Evolutionary conservation across 139 green algal genomes (phyloP), one percentile per base, ranked within the genome.

Genomic region (Asterochloris erici): DNA sequence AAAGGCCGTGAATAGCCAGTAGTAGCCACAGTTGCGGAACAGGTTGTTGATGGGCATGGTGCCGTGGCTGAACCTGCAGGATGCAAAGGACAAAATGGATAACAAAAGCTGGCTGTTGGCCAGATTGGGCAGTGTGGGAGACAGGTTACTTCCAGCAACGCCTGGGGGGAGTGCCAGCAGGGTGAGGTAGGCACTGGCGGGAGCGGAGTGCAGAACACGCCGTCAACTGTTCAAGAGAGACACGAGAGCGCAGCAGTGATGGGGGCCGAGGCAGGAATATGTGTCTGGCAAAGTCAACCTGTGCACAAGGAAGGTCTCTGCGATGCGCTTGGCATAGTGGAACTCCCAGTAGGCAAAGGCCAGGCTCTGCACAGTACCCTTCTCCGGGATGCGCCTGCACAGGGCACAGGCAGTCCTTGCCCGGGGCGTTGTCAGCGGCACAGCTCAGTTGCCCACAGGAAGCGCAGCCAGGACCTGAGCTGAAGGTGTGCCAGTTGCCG

Each of bases 1-100:
- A 80, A 94, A 97, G 12, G 81, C 84, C 1, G 83, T 83, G 80
- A 90, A 90, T 13, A 86, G 84, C 95, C 96, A 98, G 88, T 99
- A 99, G 90, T 98, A 97, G 14, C 73, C 71, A 89, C 96, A 99
- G 92, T 99, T 99, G 47, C 91, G 90, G 86, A 97, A 94, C 14
- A 99, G 91, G 89, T 99, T 99, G 82, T 87, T 87, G 29, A 99
- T 89, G 10, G 97, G 97, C 97, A 99, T 99, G 54, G 97, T 99
- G 81, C 85, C 94, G 69, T 98, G 92, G 73, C 91, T 93, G 86
- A 98, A 98, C 62, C 91, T 95, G 91, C 85, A 77, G 9, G 1
- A 11, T 29, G 9, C 26, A 13, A 54, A 54, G 38, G 4, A 54
- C 4, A 54, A 54, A 54, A 2, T 54, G 4, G 6, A 54, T 54